Conservation (phyloP, 345 rosid genomes). For the Jatropha curcas region DNA sequence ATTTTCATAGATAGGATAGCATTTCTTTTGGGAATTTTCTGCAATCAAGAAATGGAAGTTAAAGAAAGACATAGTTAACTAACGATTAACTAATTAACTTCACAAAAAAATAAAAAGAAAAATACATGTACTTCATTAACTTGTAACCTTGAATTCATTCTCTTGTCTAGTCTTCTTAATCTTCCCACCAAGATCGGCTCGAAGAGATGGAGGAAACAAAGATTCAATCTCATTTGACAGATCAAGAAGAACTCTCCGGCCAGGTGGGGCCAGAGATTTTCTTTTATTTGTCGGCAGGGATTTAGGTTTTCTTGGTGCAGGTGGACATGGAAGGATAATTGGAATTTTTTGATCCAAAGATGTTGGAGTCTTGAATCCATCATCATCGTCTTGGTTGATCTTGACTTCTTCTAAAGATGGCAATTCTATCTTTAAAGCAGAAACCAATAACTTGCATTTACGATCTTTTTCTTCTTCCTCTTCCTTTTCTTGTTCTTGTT, state of each 20-base stretch:
- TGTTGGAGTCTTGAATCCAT: constrained; percentile 66
- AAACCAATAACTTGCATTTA: constrained; percentile 24
- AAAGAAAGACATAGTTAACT: neutral
- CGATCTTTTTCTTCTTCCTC: constrained; percentile 27
- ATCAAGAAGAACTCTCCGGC: constrained; percentile 41
- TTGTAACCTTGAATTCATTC: constrained; percentile 6
- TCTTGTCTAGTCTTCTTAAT: constrained; percentile 55
- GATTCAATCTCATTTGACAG: constrained; percentile 67
- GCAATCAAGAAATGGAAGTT: neutral
- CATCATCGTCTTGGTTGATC: constrained; percentile 5
- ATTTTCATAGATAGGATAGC: neutral
- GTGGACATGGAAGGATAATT: constrained; percentile 42
- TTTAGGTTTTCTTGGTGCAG: constrained; percentile 75
- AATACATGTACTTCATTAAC: neutral
- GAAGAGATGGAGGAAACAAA: constrained; percentile 52
- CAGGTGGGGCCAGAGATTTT: constrained; percentile 26
- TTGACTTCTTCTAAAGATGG: constrained; percentile 33
- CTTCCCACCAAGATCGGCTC: constrained; percentile 54
- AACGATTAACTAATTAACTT: neutral
- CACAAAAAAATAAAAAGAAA: neutral
- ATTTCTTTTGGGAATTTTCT: neutral
- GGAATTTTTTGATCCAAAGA: constrained; percentile 47
- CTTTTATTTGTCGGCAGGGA: constrained; percentile 42
- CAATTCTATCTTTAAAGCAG: constrained; percentile 39
- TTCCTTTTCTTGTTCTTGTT: constrained; percentile 8